Conservation (phyloP, 2,329 filamentous ascomycete genomes). For the Clonostachys rosea region DNA sequence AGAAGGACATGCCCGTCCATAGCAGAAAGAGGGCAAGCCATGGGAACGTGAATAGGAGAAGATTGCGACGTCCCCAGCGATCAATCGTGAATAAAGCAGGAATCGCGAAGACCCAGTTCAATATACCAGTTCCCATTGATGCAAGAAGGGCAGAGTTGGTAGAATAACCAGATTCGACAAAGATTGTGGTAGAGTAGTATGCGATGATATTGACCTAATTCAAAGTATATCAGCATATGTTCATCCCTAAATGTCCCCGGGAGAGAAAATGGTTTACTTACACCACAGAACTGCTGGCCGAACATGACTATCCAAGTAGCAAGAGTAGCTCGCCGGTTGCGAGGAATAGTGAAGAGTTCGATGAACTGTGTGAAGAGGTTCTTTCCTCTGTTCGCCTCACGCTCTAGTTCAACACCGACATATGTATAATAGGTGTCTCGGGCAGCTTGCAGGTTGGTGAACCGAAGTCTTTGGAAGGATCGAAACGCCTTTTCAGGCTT, state of each 20-base stretch:
- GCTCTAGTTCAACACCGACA: conserved; percentile 24
- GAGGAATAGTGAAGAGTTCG: conserved; percentile 27
- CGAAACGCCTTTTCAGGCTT: conserved; percentile 37
- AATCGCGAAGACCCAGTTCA: conserved; percentile 55
- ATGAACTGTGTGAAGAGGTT: conserved; percentile 22
- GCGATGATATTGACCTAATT: conserved; percentile 46
- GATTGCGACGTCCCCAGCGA: conserved; percentile 49
- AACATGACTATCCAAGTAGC: conserved; percentile 29
- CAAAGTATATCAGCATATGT: too few relatives aligned
- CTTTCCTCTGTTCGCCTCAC: conserved; percentile 13
- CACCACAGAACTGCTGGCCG: conserved; percentile 24
- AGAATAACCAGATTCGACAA: conserved; percentile 30
- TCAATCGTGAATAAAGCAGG: conserved; percentile 56
- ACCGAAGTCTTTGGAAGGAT: conserved; percentile 39
- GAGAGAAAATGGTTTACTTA: too few relatives aligned
- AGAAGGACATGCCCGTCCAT: conserved; percentile 46
- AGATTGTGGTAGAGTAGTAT: conserved; percentile 47
- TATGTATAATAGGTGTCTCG: conserved; percentile 47
- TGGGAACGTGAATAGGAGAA: conserved; percentile 53
- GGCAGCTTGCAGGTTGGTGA: conserved; percentile 40
- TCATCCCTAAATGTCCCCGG: too few relatives aligned
- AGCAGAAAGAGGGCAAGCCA: conserved; percentile 51
- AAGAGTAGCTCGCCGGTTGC: conserved; percentile 27
- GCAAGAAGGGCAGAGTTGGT: conserved; percentile 40
- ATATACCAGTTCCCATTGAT: conserved; percentile 50